Conservation (phyloP, 306 rosid species). For the Fagus crenata region DNA sequence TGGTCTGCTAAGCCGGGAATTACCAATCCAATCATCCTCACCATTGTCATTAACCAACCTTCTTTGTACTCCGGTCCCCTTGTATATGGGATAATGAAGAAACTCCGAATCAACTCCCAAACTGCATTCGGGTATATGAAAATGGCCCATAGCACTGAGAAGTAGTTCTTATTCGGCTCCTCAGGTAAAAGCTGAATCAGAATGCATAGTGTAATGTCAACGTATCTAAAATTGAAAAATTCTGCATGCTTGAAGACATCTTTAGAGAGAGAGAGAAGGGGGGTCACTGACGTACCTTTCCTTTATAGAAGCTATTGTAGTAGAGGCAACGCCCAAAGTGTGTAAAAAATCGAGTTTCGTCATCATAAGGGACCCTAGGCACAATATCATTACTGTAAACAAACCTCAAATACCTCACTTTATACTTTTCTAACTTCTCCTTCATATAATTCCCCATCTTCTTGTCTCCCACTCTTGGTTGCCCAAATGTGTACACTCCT, state of each 20-base stretch:
- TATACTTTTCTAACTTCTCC: not conserved
- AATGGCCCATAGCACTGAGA: constrained; percentile 48
- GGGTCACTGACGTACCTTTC: constrained; percentile 6
- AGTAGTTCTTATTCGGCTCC: constrained; percentile 83
- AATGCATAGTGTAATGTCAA: not conserved
- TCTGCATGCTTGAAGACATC: not conserved
- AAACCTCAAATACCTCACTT: constrained; percentile 48
- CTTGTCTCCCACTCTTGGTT: constrained; percentile 56
- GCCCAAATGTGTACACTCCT: constrained; percentile 63
- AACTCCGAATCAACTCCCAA: constrained; percentile 75
- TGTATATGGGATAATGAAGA: constrained; percentile 41
- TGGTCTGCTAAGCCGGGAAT: constrained; percentile 71
- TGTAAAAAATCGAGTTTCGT: constrained; percentile 45
- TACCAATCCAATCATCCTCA: constrained; percentile 55
- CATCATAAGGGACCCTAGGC: constrained; percentile 67
- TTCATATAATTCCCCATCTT: constrained; percentile 59
- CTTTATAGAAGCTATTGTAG: constrained; percentile 61
- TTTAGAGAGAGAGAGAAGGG: not conserved
- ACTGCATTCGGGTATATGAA: constrained; percentile 53
- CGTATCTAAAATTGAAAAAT: not conserved
- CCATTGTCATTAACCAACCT: constrained; percentile 42
- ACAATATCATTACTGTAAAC: constrained; percentile 64
- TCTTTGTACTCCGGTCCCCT: constrained; percentile 51
- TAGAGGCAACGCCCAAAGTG: constrained; percentile 60
- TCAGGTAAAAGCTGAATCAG: constrained; percentile 47